phyloP scores from a whole-genome alignment of 306 rosid genomes.

The Dalbergia cochinchinensis region DNA sequence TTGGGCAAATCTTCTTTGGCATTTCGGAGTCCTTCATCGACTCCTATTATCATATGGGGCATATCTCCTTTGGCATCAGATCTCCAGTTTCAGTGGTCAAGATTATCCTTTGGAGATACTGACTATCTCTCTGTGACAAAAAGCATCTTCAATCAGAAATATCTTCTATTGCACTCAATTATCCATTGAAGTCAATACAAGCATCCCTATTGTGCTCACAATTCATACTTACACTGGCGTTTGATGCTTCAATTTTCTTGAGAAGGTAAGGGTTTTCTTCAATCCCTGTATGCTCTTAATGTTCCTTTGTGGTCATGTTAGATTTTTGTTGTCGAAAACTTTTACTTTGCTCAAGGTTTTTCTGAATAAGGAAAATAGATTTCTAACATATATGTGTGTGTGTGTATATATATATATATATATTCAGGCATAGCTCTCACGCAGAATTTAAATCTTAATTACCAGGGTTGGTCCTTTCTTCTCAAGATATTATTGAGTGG shows the following conservation, averaged over 20 bases:
- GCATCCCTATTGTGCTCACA: slow-evolving; percentile 41
- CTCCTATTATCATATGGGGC: slow-evolving; percentile 62
- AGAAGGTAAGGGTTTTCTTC: slow-evolving; percentile 52
- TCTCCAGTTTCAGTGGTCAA: slow-evolving; percentile 59
- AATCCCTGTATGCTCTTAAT: slow-evolving; percentile 34
- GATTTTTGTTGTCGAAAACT: neutral
- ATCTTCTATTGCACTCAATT: slow-evolving; percentile 18
- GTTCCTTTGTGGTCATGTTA: slow-evolving; percentile 37
- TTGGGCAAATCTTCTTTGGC: slow-evolving; percentile 99
- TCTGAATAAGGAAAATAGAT: slow-evolving; percentile 29
- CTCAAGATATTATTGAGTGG: slow-evolving; percentile 31
- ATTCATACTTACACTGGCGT: slow-evolving; percentile 37
- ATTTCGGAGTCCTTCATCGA: slow-evolving; percentile 65
- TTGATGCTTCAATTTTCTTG: slow-evolving; percentile 45
- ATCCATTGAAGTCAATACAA: slow-evolving; percentile 50
- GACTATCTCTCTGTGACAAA: slow-evolving; percentile 49
- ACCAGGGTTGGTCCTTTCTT: slow-evolving; percentile 32
- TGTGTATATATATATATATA: too few species aligned
- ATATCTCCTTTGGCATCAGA: slow-evolving; percentile 78
- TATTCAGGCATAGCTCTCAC: slow-evolving; percentile 6
- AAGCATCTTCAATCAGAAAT: slow-evolving; percentile 44
- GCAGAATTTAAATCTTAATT: neutral
- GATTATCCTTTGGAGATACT: slow-evolving; percentile 53
- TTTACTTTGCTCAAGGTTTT: neutral
- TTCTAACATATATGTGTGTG: neutral